Base-by-base conservation (phyloP, 192 early-diverging fungal species). In the Kickxella alabastrina region DNA sequence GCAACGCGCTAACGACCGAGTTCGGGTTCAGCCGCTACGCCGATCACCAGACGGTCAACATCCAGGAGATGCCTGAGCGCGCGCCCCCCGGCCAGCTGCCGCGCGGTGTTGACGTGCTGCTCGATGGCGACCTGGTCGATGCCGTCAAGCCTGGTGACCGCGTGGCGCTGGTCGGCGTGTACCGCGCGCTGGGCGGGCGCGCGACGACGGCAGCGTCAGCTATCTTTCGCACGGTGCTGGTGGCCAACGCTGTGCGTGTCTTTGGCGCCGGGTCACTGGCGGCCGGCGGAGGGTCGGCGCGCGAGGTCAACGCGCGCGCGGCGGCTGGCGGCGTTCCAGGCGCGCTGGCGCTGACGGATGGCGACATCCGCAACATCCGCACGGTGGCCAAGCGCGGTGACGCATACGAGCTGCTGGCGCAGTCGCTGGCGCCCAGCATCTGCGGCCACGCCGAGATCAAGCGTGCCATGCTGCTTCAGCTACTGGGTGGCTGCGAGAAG, bases 51-150 rank as follows among this genome's bases (percentile, higher is more conserved):
- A 88, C 83, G 8, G 84, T 97, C 42, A 90, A 84, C 27, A 81
- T 99, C 36, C 97, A 99, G 71, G 97, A 99, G 79, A 99, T 99
- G 95, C 97, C 97, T 0, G 97, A 99, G 68, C 84, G 95, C 17
- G 88, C 95, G 7, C 93, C 93, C 13, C 87, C 92, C 5, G 95
- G 97, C 17, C 87, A 92, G 68, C 76, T 99, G 54, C 92, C 93
- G 25, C 84, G 93, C 3, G 92, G 92, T 12, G 78, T 97, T 43
- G 97, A 99, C 68, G 82, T 99, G 10, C 83, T 97, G 40, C 72
- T 97, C 50, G 93, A 97, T 59, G 93, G 93, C 64, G 97, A 99
- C 68, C 75, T 99, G 29, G 97, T 94, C 0, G 97, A 99, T 64
- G 73, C 75, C 21, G 89, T 90, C 23, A 99, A 99, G 75, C 94